Percentiles rank a stretch among this genome's conserved stretches.
These are phyloP conservation scores for Chaetomiaceae sp. DNA, from an alignment of 2,329 filamentous ascomycete species.

Conservation along the genomic window DNA sequence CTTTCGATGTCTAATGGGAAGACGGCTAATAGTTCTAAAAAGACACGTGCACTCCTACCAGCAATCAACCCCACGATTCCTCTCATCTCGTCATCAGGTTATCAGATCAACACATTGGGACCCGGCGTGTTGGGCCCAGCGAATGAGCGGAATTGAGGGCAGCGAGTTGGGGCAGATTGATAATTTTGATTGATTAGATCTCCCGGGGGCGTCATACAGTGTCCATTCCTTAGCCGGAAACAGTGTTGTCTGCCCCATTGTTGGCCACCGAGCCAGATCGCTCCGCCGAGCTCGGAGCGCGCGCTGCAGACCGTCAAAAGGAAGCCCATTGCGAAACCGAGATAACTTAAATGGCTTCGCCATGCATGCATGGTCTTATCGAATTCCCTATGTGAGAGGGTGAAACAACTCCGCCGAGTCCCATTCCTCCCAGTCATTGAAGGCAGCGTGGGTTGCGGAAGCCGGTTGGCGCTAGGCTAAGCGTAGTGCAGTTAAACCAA, in stretches of 20 bases:
- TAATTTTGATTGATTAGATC: conserved; percentile 28
- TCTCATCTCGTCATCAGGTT: conserved; percentile 3
- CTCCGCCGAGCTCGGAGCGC: conserved; percentile 21
- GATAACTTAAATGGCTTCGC: too few relatives aligned
- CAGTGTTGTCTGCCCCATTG: conserved; percentile 8
- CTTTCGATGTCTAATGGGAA: too few relatives aligned
- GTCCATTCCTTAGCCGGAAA: conserved; percentile 9
- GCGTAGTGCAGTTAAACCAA: too few relatives aligned
- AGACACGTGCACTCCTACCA: not conserved
- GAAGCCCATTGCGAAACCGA: not conserved
- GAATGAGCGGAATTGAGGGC: too few relatives aligned
- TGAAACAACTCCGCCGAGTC: conserved; percentile 5
- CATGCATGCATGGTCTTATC: not conserved
- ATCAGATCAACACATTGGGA: conserved; percentile 9
- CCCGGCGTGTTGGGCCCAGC: not conserved
- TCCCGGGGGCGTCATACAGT: conserved; percentile 17
- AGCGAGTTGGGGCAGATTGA: conserved; percentile 24
- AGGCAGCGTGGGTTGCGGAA: too few relatives aligned
- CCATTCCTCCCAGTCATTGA: too few relatives aligned
- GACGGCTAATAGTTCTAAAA: too few relatives aligned
- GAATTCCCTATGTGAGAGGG: too few relatives aligned
- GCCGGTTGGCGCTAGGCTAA: too few relatives aligned
- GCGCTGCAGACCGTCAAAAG: not conserved
- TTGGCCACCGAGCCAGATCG: not conserved
- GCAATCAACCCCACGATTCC: not conserved